Evolutionary conservation across 768 basidiomycete genomes (phyloP).

Genomic region (Termitomyces sp.): DNA sequence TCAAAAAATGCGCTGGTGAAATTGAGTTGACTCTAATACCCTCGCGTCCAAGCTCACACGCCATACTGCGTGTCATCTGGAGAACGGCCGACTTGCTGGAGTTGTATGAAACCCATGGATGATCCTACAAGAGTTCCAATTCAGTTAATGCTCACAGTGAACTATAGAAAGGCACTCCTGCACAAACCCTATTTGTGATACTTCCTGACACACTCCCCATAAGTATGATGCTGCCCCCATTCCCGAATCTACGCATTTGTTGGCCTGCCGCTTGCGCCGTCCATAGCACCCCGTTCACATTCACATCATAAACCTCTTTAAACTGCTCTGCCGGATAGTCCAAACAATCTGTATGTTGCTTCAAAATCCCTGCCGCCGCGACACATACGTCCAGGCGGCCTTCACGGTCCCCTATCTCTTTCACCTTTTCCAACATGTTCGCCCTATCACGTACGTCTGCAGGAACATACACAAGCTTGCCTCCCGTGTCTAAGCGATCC

Average conservation of each 20-base stretch:
- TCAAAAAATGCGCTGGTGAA: slow-evolving; percentile 76
- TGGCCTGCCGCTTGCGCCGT: slow-evolving; percentile 47
- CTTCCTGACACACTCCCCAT: slow-evolving; percentile 53
- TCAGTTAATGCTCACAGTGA: too few species aligned
- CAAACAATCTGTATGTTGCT: background rate
- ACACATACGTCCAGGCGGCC: background rate
- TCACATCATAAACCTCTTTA: slow-evolving; percentile 34
- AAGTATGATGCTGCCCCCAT: slow-evolving; percentile 41
- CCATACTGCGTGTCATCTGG: slow-evolving; percentile 81
- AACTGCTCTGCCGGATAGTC: background rate
- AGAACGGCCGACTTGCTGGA: slow-evolving; percentile 73
- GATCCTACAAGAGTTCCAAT: slow-evolving; percentile 29
- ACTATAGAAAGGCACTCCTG: background rate
- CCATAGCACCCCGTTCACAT: slow-evolving; percentile 43
- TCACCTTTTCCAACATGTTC: background rate
- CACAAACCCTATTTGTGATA: slow-evolving; percentile 52
- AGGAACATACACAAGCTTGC: background rate
- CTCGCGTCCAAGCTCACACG: slow-evolving; percentile 67
- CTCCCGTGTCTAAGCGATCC: background rate
- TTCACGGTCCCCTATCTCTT: background rate
- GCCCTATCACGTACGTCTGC: background rate
- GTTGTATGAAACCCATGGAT: slow-evolving; percentile 75
- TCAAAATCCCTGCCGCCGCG: background rate
- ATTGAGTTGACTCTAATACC: slow-evolving; percentile 71
- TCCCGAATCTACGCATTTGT: slow-evolving; percentile 40